These are phyloP conservation scores for Clavariopsis aquatica DNA, from an alignment of 495 filamentous ascomycete species.

Conservation along the genomic window DNA sequence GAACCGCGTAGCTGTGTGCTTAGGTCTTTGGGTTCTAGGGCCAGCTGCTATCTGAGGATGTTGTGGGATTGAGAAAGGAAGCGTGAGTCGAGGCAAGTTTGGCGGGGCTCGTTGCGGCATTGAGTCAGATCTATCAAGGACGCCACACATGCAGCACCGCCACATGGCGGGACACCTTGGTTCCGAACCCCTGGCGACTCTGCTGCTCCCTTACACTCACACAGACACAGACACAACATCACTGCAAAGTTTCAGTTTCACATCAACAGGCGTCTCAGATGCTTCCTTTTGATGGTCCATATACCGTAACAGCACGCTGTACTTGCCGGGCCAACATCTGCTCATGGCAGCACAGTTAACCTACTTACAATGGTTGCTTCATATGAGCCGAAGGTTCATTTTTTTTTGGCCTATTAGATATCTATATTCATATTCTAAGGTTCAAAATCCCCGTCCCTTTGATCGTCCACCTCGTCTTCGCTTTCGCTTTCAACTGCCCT, in stretches of 20 bases:
- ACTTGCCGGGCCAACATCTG: no score
- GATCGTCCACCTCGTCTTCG: conserved; percentile 8
- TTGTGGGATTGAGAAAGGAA: background rate
- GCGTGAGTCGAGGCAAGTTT: conserved; percentile 1
- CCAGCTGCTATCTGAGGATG: background rate
- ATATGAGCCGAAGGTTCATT: no score
- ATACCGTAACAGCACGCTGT: no score
- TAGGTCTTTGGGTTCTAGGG: background rate
- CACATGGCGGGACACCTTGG: background rate
- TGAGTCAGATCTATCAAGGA: background rate
- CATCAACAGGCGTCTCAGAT: no score
- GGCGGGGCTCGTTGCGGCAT: background rate
- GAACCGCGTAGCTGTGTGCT: background rate
- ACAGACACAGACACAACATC: background rate
- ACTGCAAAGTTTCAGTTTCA: background rate
- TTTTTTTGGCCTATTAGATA: no score
- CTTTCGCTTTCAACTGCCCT: conserved; percentile 5
- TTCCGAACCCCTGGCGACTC: background rate
- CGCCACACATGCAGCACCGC: background rate
- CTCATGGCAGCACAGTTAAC: no score
- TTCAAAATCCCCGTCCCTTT: conserved; percentile 1
- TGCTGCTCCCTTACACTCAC: background rate
- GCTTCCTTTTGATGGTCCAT: no score
- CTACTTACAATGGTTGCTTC: no score
- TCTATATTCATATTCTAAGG: background rate